Evolutionary conservation across 2,329 filamentous ascomycete species (phyloP), one percentile per base, ranked within the genome.

Genomic region (Chrysosphaeria jannelii): DNA sequence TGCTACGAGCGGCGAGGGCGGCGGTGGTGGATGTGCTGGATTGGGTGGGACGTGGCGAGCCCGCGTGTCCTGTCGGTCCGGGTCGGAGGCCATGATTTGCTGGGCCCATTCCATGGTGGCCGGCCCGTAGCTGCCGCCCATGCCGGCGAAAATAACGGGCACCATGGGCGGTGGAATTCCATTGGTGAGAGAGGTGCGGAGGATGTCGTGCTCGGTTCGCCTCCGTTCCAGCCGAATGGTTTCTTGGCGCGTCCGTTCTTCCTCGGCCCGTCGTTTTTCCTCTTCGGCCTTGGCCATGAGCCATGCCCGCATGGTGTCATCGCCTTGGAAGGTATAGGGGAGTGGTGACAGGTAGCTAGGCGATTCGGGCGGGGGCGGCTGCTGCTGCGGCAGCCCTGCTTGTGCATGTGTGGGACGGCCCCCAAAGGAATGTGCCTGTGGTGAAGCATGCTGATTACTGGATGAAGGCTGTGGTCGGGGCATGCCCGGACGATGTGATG

Each of bases 141-240:
- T 66, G 20, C 66, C 65, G 8, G 65, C 59, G 41, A 79, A 76
- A 13, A 79, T 62, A 28, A 75, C 46, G 5, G 71, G 71, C 13
- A 78, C 55, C 53, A 78, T 60, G 17, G 65, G 54, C 8, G 70
- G 68, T 7, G 71, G 70, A 23, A 79, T 61, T 8, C 70, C 69
- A 18, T 64, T 61, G 25, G 54, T 51, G 25, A 78, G 40, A 3
- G 68, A 70, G 12, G 68, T 63, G 25, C 57, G 51, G 27, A 79
- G 43, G 44, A 79, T 76, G 21, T 63, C 63, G 36, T 68, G 58
- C 41, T 78, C 71, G 26, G 74, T 53, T 34, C 54, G 66, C 22
- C 70, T 52, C 42, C 72, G 69, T 42, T 78, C 70, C 15, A 76
- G 43, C 13, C 63, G 62, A 20, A 72, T 43, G 15, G 49, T 47